Percentiles rank a stretch among this genome's conserved stretches.
Conservation (phyloP, 2,329 filamentous ascomycete species). For the Botrytis hyacinthi region DNA sequence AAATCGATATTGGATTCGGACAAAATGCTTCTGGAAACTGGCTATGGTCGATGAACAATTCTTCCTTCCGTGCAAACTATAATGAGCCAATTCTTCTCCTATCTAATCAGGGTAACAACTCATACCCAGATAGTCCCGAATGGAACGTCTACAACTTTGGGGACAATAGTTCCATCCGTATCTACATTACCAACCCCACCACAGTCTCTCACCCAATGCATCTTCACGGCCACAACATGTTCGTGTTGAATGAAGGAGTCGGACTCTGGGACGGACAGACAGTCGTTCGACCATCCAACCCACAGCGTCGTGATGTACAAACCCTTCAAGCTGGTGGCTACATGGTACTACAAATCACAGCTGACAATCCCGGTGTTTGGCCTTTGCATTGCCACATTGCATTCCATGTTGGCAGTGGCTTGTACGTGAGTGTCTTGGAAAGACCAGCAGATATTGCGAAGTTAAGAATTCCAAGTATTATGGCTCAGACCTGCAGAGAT, state of each 20-base stretch:
- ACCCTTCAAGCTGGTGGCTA: slow-evolving; percentile 44
- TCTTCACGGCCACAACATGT: slow-evolving; percentile 71
- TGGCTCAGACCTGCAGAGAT: slow-evolving; percentile 53
- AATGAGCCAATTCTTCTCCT: slow-evolving; percentile 53
- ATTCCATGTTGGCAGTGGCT: slow-evolving; percentile 48
- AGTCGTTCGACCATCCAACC: slow-evolving; percentile 47
- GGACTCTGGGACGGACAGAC: slow-evolving; percentile 26
- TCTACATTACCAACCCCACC: slow-evolving; percentile 55
- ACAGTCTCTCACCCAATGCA: slow-evolving; percentile 61
- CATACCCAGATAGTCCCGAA: slow-evolving; percentile 47
- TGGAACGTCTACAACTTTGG: slow-evolving; percentile 57
- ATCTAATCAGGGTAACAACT: slow-evolving; percentile 51
- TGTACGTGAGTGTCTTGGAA: slow-evolving; percentile 45
- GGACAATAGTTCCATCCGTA: slow-evolving; percentile 49
- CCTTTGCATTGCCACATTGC: slow-evolving; percentile 51
- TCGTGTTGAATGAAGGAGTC: slow-evolving; percentile 54
- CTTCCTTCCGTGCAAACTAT: slow-evolving; percentile 53
- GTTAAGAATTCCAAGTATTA: slow-evolving; percentile 48
- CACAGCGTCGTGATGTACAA: slow-evolving; percentile 52
- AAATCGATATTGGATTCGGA: slow-evolving; percentile 43
- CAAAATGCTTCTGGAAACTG: slow-evolving; percentile 50
- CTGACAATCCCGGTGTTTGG: slow-evolving; percentile 54
- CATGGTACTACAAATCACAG: slow-evolving; percentile 46
- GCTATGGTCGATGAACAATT: slow-evolving; percentile 51
- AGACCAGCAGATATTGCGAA: slow-evolving; percentile 43